These are phyloP conservation scores for Globisporangium recalcitrans DNA, from an alignment of 352 stramenopile genomes.

Conservation along the genomic window DNA sequence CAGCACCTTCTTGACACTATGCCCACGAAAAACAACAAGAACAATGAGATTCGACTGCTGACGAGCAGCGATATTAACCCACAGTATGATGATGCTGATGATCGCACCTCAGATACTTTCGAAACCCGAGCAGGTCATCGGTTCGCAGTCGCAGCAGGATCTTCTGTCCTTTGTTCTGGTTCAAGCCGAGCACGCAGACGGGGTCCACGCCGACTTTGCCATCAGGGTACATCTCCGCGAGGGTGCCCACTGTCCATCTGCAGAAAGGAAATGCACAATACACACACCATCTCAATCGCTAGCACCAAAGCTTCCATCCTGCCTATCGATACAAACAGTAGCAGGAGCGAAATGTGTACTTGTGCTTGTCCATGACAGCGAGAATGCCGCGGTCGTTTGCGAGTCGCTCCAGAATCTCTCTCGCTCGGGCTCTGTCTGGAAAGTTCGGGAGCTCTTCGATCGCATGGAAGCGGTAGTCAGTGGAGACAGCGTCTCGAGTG, in stretches of 20 bases:
- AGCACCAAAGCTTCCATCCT: not conserved
- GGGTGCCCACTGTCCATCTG: conserved; percentile 80
- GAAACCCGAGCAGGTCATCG: conserved; percentile 91
- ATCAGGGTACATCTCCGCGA: conserved; percentile 89
- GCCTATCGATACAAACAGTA: not conserved
- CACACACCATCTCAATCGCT: not conserved
- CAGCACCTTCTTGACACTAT: conserved; percentile 90
- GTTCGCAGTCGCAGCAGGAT: conserved; percentile 93
- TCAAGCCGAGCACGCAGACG: conserved; percentile 90
- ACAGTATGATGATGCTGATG: too few species aligned
- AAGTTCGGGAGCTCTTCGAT: conserved; percentile 67
- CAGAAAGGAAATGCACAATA: not conserved
- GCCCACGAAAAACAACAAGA: not conserved
- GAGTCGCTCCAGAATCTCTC: conserved; percentile 76
- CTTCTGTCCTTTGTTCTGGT: conserved; percentile 93
- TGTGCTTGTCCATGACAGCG: conserved; percentile 86
- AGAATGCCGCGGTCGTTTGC: conserved; percentile 86
- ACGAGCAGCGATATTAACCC: too few species aligned
- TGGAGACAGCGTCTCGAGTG: conserved; percentile 32
- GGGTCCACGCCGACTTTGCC: conserved; percentile 87
- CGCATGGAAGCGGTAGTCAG: conserved; percentile 61
- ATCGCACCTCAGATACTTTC: conserved; percentile 80
- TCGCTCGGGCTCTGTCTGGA: conserved; percentile 42
- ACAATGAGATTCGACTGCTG: not conserved
- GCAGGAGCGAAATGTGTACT: conserved; percentile 29